Percentiles rank a stretch among this genome's conserved stretches.
These are phyloP conservation scores for Irpex sp. DNA, from an alignment of 1,284 basidiomycete genomes.

Conservation along the genomic window DNA sequence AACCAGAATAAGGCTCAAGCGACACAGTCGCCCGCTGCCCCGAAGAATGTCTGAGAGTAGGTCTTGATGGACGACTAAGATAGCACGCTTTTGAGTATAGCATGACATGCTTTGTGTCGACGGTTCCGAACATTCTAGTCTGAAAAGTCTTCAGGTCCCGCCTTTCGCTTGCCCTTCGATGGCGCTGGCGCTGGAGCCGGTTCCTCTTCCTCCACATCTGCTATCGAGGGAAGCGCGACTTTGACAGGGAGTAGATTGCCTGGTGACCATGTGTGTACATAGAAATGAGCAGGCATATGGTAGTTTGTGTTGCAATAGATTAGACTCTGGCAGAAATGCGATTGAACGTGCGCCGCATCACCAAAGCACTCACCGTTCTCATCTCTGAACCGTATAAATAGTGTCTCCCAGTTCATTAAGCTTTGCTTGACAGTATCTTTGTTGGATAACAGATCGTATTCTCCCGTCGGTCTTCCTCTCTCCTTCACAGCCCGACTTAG, in stretches of 20 bases:
- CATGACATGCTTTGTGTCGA: neutral
- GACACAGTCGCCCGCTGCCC: neutral
- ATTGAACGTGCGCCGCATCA: neutral
- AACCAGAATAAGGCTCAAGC: conserved; percentile 8
- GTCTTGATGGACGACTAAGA: neutral
- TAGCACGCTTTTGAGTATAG: neutral
- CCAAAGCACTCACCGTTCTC: conserved; percentile 42
- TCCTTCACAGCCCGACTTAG: conserved; percentile 51
- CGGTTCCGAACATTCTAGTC: neutral
- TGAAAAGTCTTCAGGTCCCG: conserved; percentile 10
- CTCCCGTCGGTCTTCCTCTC: conserved; percentile 42
- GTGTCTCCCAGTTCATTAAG: conserved; percentile 56
- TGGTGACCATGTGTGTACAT: conserved; percentile 16
- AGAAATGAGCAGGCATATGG: neutral
- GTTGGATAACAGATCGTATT: conserved; percentile 51
- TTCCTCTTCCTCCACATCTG: conserved; percentile 44
- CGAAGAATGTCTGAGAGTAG: neutral
- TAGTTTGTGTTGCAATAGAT: neutral
- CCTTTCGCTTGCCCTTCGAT: conserved; percentile 50
- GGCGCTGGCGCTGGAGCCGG: conserved; percentile 14
- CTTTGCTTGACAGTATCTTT: conserved; percentile 43
- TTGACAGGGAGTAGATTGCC: conserved; percentile 40
- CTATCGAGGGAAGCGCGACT: conserved; percentile 37
- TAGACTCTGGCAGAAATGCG: neutral
- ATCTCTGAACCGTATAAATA: conserved; percentile 66